Evolutionary conservation across 768 basidiomycete genomes (phyloP).

Genomic region (Dendrothele bispora): DNA sequence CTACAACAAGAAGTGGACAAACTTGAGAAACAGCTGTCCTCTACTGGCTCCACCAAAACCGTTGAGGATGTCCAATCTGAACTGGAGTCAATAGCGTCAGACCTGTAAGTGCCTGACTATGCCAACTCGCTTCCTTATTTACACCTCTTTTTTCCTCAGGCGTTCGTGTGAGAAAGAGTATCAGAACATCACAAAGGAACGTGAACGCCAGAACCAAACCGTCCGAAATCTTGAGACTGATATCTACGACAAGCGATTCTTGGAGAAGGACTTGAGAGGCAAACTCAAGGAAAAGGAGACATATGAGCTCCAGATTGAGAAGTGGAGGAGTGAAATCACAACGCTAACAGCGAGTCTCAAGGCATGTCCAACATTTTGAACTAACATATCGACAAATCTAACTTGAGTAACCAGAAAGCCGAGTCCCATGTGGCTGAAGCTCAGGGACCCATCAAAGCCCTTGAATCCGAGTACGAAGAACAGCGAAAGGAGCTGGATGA

Average conservation of each 20-base stretch:
- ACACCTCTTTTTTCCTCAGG: conserved; percentile 31
- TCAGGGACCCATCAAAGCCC: conserved; percentile 61
- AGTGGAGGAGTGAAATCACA: conserved; percentile 58
- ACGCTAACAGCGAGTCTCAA: conserved; percentile 47
- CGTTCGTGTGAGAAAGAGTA: conserved; percentile 67
- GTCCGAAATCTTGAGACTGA: conserved; percentile 59
- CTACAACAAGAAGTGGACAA: conserved; percentile 60
- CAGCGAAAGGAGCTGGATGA: conserved; percentile 48
- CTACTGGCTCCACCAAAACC: conserved; percentile 78
- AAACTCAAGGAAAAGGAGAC: conserved; percentile 59
- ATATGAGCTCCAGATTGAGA: conserved; percentile 54
- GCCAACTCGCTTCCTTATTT: conserved; percentile 1
- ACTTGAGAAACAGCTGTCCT: conserved; percentile 68
- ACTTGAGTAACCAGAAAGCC: conserved; percentile 48
- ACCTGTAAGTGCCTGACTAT: conserved; percentile 54
- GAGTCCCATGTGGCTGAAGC: conserved; percentile 61
- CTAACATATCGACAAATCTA: too few species aligned
- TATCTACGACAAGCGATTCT: conserved; percentile 61
- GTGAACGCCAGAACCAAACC: conserved; percentile 56
- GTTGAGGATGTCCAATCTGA: conserved; percentile 84
- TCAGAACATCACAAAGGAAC: conserved; percentile 53
- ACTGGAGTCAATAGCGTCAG: conserved; percentile 57
- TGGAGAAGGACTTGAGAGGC: conserved; percentile 55
- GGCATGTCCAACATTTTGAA: conserved; percentile 31
- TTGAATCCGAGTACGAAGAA: conserved; percentile 56